Conservation (phyloP, 371 early-diverging fungal species). For the Mortierella sp. region DNA sequence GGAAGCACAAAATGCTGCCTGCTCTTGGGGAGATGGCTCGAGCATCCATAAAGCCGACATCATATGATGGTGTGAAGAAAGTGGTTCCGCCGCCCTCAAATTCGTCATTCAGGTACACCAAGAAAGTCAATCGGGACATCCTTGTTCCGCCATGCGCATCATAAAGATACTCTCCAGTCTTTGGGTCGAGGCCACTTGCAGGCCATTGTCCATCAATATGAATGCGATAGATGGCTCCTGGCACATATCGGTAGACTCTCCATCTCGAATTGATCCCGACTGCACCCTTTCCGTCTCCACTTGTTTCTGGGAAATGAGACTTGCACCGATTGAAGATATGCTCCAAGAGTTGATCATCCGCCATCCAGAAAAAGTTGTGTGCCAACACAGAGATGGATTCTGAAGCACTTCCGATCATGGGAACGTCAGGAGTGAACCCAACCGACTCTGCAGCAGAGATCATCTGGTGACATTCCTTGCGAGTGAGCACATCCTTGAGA, state of each 20-base stretch:
- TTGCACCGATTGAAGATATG: conserved; percentile 58
- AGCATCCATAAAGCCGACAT: conserved; percentile 61
- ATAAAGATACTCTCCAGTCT: conserved; percentile 59
- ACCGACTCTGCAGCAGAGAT: conserved; percentile 60
- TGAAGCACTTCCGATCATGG: conserved; percentile 57
- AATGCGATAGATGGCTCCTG: conserved; percentile 65
- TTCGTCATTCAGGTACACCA: conserved; percentile 68
- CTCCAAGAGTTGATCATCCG: conserved; percentile 56
- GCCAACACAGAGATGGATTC: conserved; percentile 59
- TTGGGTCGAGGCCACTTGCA: conserved; percentile 57
- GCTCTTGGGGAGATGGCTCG: conserved; percentile 56
- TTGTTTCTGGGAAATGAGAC: conserved; percentile 55
- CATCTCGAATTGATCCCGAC: conserved; percentile 66
- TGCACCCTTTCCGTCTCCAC: conserved; percentile 46
- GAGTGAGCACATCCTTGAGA: conserved; percentile 58
- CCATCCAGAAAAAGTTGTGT: conserved; percentile 70
- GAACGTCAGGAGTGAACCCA: conserved; percentile 68
- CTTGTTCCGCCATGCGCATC: conserved; percentile 58
- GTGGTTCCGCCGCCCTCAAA: conserved; percentile 70
- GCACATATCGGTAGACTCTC: conserved; percentile 66
- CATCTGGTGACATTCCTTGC: conserved; percentile 61
- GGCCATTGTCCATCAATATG: conserved; percentile 72
- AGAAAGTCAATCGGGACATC: conserved; percentile 64
- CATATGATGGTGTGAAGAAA: conserved; percentile 56
- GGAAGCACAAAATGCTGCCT: conserved; percentile 66